phyloP scores from a whole-genome alignment of 2,329 filamentous ascomycete genomes.

The Septoria petroselini region DNA sequence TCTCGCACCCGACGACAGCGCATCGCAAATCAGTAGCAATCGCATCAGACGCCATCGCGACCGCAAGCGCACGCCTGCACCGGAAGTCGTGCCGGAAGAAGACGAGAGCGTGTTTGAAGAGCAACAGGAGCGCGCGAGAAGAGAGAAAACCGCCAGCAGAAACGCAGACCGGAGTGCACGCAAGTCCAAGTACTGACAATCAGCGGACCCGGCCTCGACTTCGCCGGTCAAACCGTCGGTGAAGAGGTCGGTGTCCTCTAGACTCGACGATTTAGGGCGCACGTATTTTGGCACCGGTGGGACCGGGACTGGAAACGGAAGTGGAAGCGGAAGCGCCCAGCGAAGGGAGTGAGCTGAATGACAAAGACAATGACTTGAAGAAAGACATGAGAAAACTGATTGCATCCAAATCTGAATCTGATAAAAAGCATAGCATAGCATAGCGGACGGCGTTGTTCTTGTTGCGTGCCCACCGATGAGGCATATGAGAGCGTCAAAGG shows the following conservation, averaged over 20 bases:
- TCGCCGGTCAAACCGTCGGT: constrained; percentile 7
- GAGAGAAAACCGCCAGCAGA: constrained; percentile 4
- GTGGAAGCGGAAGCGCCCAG: constrained; percentile 11
- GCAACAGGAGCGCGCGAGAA: constrained; percentile 11
- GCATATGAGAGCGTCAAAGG: too few relatives aligned
- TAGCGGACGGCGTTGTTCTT: too few relatives aligned
- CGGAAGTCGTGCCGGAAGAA: constrained; percentile 68
- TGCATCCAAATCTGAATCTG: too few relatives aligned
- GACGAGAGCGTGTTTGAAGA: constrained; percentile 50
- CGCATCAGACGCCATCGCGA: constrained; percentile 63
- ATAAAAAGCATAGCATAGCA: too few relatives aligned
- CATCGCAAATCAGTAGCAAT: constrained; percentile 75
- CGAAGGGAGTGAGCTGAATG: constrained; percentile 8
- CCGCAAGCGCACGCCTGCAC: constrained; percentile 64
- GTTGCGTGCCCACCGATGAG: too few relatives aligned
- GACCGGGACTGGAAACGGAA: too few relatives aligned
- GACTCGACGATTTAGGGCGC: constrained; percentile 12
- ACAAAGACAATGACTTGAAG: too few relatives aligned
- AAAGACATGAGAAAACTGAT: too few relatives aligned
- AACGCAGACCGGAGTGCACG: constrained; percentile 5
- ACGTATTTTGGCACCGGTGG: constrained; percentile 12
- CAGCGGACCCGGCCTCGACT: constrained; percentile 8
- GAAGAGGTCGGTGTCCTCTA: constrained; percentile 12
- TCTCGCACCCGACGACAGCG: constrained; percentile 73
- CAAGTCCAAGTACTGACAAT: constrained; percentile 17